Percentiles rank a stretch among this genome's conserved stretches.
These are phyloP conservation scores for Chlamydomonas sp. DNA, from an alignment of 139 green algal species.

Conservation along the genomic window DNA sequence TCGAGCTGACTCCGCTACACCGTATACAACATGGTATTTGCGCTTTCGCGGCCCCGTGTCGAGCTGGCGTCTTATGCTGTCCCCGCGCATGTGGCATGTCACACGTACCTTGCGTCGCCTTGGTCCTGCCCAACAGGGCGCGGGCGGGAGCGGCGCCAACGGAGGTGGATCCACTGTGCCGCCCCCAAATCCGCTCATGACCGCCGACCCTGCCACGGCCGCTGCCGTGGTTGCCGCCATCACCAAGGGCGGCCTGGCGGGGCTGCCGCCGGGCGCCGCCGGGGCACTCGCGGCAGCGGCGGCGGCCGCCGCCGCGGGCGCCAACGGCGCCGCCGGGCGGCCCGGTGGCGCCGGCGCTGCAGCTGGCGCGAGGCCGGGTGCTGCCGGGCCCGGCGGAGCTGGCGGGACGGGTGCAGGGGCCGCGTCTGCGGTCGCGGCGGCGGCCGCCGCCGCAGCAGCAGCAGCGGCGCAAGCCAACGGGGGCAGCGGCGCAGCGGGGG, in stretches of 20 bases:
- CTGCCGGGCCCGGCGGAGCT: neutral
- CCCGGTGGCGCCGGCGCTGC: neutral
- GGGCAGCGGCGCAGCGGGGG: neutral
- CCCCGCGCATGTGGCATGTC: neutral
- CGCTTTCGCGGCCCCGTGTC: too few relatives aligned
- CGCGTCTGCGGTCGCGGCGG: neutral
- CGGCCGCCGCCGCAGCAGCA: neutral
- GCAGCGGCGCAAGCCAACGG: slow-evolving; percentile 4
- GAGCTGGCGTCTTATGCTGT: too few relatives aligned
- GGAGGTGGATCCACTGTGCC: neutral
- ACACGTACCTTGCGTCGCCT: neutral
- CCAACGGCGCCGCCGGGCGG: too few relatives aligned
- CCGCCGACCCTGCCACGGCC: slow-evolving; percentile 1
- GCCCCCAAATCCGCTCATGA: neutral
- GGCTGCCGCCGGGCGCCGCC: neutral
- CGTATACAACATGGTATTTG: too few relatives aligned
- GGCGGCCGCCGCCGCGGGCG: neutral
- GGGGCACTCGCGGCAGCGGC: slow-evolving; percentile 1
- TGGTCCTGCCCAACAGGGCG: neutral
- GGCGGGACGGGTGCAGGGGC: neutral
- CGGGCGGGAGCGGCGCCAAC: too few relatives aligned
- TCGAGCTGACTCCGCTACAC: too few relatives aligned
- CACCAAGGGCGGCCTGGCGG: neutral
- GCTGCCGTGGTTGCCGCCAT: slow-evolving; percentile 22
- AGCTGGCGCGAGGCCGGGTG: neutral